These are phyloP conservation scores for Penicillium olsonii DNA, from an alignment of 2,329 filamentous ascomycete genomes.

Conservation along the genomic window DNA sequence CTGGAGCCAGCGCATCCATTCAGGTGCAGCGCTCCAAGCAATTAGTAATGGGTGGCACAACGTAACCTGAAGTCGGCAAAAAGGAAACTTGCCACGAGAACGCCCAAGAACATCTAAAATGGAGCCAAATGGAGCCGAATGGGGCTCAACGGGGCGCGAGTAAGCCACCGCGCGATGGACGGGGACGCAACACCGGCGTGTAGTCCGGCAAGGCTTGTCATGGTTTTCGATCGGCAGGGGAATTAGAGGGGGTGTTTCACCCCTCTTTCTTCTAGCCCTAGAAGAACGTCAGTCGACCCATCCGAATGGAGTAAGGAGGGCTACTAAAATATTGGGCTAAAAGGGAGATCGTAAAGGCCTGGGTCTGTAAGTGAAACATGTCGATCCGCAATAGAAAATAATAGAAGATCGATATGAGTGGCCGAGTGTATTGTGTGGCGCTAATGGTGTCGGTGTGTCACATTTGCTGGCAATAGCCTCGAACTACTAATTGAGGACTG, in stretches of 20 bases:
- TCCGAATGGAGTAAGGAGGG: constrained; percentile 3
- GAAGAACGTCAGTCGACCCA: constrained; percentile 2
- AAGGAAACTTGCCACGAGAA: neutral
- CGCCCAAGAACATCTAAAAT: neutral
- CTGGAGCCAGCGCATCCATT: neutral
- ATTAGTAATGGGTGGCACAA: neutral
- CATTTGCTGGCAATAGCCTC: neutral
- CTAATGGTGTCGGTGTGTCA: constrained; percentile 3
- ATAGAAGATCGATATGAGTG: neutral
- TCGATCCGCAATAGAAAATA: no score
- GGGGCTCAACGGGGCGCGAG: neutral
- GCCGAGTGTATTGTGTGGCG: constrained; percentile 3
- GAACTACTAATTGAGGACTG: no score
- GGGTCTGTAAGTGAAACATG: constrained; percentile 4
- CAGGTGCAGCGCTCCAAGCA: neutral
- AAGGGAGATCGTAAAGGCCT: neutral
- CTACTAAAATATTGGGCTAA: neutral
- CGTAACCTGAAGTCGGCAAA: neutral
- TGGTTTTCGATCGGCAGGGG: constrained; percentile 9
- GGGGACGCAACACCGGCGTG: constrained; percentile 9
- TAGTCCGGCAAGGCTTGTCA: constrained; percentile 18
- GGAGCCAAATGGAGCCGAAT: neutral
- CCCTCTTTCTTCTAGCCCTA: constrained; percentile 8
- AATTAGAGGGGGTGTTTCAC: constrained; percentile 4
- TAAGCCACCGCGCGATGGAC: neutral